Evolutionary conservation across 1,284 basidiomycete genomes (phyloP).

Genomic region (Irpex lacteus): DNA sequence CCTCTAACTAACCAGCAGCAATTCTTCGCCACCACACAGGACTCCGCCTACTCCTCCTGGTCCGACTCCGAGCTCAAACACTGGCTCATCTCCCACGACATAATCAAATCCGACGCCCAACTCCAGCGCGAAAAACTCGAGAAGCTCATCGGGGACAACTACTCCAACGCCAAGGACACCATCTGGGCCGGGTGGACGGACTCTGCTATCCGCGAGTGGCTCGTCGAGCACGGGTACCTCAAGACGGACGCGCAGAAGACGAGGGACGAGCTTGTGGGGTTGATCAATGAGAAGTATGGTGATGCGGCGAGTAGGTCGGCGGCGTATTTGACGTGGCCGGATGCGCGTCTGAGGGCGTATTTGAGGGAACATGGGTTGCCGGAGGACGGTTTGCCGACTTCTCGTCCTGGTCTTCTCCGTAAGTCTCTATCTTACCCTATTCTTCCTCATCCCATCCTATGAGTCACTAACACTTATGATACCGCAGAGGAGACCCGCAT

Average conservation of each 20-base stretch:
- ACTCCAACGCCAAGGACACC: slow-evolving; percentile 64
- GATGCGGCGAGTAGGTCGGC: slow-evolving; percentile 42
- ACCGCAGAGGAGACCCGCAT: slow-evolving; percentile 71
- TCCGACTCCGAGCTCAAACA: slow-evolving; percentile 59
- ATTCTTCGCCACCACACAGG: slow-evolving; percentile 17
- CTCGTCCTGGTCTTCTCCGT: slow-evolving; percentile 72
- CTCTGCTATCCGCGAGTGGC: slow-evolving; percentile 73
- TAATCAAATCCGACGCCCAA: slow-evolving; percentile 71
- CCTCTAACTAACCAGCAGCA: background rate
- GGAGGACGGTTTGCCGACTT: slow-evolving; percentile 62
- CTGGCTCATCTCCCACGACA: slow-evolving; percentile 73
- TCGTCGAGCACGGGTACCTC: slow-evolving; percentile 73
- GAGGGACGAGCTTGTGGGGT: slow-evolving; percentile 68
- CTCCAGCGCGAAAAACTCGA: slow-evolving; percentile 74
- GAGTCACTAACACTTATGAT: background rate
- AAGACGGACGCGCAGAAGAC: slow-evolving; percentile 64
- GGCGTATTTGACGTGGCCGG: slow-evolving; percentile 84
- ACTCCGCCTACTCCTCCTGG: slow-evolving; percentile 73
- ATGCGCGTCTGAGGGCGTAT: slow-evolving; percentile 83
- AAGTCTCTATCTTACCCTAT: too few relatives aligned
- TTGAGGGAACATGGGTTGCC: slow-evolving; percentile 71
- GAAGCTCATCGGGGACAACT: slow-evolving; percentile 75
- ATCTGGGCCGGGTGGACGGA: slow-evolving; percentile 78
- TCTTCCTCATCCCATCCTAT: too few relatives aligned
- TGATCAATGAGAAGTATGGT: slow-evolving; percentile 67